phyloP scores from a whole-genome alignment of 2,329 filamentous ascomycete species.

The Aspergillus glaucus region DNA sequence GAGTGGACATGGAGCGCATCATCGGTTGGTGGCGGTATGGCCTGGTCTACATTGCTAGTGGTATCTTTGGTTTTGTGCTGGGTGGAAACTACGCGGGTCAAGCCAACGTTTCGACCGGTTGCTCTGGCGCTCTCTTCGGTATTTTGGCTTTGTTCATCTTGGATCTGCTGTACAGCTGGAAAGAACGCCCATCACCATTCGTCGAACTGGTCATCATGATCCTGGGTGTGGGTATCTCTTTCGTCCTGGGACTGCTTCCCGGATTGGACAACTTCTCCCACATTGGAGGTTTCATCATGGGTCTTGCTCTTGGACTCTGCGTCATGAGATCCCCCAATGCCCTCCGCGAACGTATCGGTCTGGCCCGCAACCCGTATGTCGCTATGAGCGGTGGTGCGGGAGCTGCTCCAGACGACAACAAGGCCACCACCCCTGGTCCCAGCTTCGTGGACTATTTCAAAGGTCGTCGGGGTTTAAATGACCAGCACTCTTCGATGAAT shows the following conservation, averaged over 20 bases:
- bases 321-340: conserved; percentile 82
- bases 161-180: conserved; percentile 90
- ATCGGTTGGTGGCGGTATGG: conserved; percentile 86
- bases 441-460: conserved; percentile 47
- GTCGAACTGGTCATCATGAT: conserved; percentile 84
- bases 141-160: conserved; percentile 82
- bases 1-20: conserved; percentile 82
- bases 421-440: conserved; percentile 52
- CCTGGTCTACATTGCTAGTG: conserved; percentile 80
- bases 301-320: conserved; percentile 76
- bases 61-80: conserved; percentile 93
- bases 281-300: conserved; percentile 93
- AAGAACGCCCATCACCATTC: conserved; percentile 65
- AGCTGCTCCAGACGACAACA: conserved; percentile 30
- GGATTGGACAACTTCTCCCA: conserved; percentile 96
- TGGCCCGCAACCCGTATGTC: conserved; percentile 63
- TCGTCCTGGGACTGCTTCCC: conserved; percentile 84
- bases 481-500: conserved; percentile 7
- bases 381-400: conserved; percentile 52
- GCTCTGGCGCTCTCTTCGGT: conserved; percentile 85
- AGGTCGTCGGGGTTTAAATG: conserved; percentile 52
- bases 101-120: conserved; percentile 76
- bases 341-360: conserved; percentile 66
- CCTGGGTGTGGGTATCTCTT: conserved; percentile 79
- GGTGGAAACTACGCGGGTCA: conserved; percentile 87